Evolutionary conservation across 169 alveolate genomes (phyloP).

Genomic region (Plasmodium reichenowi): DNA sequence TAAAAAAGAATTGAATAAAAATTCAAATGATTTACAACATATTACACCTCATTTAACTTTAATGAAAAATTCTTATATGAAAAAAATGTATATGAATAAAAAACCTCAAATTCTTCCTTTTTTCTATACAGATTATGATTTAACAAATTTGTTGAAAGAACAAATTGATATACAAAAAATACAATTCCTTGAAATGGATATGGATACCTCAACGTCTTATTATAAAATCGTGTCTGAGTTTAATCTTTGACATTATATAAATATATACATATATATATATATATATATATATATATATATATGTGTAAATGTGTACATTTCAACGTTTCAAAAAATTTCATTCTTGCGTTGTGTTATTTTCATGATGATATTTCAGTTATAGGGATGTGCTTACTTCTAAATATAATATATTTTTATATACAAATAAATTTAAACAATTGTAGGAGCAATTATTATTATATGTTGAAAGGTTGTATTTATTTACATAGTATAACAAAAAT

Average conservation of each 20-base stretch:
- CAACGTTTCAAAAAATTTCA: too few relatives aligned
- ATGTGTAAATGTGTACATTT: too few relatives aligned
- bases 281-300: too few relatives aligned
- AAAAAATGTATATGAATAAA: conserved; percentile 27
- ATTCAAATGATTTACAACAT: not conserved
- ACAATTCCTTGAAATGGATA: conserved; percentile 61
- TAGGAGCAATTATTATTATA: too few relatives aligned
- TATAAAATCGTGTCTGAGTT: conserved; percentile 49
- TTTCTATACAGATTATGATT: conserved; percentile 37
- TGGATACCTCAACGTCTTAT: conserved; percentile 29
- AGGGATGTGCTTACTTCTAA: too few relatives aligned
- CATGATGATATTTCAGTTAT: too few relatives aligned
- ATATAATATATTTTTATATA: too few relatives aligned
- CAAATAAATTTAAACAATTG: too few relatives aligned
- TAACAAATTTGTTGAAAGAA: conserved; percentile 54
- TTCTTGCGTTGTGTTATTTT: too few relatives aligned
- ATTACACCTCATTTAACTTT: conserved; percentile 68
- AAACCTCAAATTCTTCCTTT: conserved; percentile 50
- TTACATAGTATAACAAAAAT: too few relatives aligned
- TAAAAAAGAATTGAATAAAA: not conserved
- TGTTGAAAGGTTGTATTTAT: too few relatives aligned
- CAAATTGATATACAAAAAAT: conserved; percentile 16
- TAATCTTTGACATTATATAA: not conserved
- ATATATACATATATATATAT: too few relatives aligned
- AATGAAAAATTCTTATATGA: conserved; percentile 62